Evolutionary conservation across 805 yeast species (phyloP).

Genomic region (Pichia scutulata): DNA sequence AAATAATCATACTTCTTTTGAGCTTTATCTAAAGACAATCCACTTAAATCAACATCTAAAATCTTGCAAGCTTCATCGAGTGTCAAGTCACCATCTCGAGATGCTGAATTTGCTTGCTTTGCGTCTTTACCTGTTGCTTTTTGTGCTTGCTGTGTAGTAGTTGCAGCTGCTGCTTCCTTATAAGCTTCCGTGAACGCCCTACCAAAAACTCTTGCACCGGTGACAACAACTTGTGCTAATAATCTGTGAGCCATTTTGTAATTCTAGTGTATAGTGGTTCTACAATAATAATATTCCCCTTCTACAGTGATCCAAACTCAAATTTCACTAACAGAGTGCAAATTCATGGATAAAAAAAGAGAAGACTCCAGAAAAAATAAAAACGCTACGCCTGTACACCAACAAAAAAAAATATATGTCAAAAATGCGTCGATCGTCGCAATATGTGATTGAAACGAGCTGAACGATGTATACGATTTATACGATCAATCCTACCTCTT

Average conservation of each 20-base stretch:
- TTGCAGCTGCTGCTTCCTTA: constrained; percentile 90
- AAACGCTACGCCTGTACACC: neutral
- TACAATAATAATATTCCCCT: neutral
- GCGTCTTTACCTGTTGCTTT: constrained; percentile 20
- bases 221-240: constrained; percentile 77
- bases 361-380: neutral
- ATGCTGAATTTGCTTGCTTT: constrained; percentile 34
- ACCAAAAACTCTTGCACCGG: constrained; percentile 95
- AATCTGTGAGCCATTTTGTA: constrained; percentile 81
- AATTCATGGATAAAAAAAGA: neutral
- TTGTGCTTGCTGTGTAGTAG: constrained; percentile 55
- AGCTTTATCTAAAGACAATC: constrained; percentile 48
- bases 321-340: neutral
- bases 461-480: neutral
- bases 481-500: too few species aligned
- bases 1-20: constrained; percentile 70
- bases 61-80: constrained; percentile 90
- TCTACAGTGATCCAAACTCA: neutral
- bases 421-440: neutral
- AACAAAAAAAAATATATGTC: too few species aligned
- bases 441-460: neutral
- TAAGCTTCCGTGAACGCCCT: constrained; percentile 96
- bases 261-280: neutral
- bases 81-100: constrained; percentile 68
- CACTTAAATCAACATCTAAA: constrained; percentile 62